Evolutionary conservation across 495 filamentous ascomycete species (phyloP).

Genomic region (Penicillium crystallinum): DNA sequence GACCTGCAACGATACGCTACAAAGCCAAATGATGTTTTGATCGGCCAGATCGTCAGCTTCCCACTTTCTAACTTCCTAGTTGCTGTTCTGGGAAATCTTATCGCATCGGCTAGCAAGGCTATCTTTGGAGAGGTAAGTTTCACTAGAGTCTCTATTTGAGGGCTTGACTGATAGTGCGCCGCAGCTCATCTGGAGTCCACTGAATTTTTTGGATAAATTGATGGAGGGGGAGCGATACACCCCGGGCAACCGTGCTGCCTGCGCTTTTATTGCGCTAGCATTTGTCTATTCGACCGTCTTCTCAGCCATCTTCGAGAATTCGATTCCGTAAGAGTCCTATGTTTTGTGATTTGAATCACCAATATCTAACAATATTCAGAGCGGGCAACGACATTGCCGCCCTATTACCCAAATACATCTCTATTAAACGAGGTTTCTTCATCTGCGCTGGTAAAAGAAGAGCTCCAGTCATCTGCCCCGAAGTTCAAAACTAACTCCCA

Average conservation of each 20-base stretch:
- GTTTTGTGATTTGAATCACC: no score
- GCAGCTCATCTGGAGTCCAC: constrained; percentile 26
- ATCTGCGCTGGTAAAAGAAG: constrained; percentile 18
- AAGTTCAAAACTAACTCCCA: neutral
- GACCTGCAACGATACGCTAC: constrained; percentile 37
- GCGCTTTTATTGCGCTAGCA: constrained; percentile 22
- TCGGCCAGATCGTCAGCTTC: constrained; percentile 33
- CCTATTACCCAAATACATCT: constrained; percentile 26
- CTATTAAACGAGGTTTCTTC: constrained; percentile 27
- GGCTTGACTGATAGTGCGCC: neutral
- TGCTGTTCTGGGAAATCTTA: constrained; percentile 19
- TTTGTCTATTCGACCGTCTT: constrained; percentile 26
- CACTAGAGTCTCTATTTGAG: neutral
- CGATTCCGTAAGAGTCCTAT: constrained; percentile 18
- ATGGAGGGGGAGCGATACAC: constrained; percentile 28
- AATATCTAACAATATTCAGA: constrained; percentile 5
- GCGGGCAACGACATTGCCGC: constrained; percentile 31
- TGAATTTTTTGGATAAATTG: constrained; percentile 20
- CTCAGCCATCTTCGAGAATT: constrained; percentile 28
- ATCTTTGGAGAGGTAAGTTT: constrained; percentile 20
- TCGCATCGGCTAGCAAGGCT: constrained; percentile 16
- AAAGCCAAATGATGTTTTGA: constrained; percentile 30
- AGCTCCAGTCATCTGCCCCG: neutral
- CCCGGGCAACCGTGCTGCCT: constrained; percentile 17
- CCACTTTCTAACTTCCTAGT: constrained; percentile 27